These are phyloP conservation scores for Nicotiana knightiana DNA, from an alignment of 257 asterid genomes.

Conservation along the genomic window DNA sequence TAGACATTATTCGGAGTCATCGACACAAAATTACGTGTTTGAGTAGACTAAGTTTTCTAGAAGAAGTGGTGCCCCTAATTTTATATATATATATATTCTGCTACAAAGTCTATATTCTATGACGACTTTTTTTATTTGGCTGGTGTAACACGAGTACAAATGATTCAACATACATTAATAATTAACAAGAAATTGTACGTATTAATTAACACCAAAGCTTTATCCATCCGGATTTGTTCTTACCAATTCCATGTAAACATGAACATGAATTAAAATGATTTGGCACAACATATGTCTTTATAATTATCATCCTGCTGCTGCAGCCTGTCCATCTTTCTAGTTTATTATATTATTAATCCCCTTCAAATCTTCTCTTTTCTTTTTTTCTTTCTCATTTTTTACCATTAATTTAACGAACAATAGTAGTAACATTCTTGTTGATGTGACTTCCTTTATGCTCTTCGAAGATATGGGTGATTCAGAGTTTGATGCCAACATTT, in stretches of 20 bases:
- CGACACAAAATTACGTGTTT: not conserved
- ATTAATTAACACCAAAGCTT: no score
- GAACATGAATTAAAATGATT: not conserved
- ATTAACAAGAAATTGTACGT: not conserved
- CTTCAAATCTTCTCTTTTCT: not conserved
- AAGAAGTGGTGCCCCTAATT: not conserved
- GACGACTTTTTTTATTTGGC: not conserved
- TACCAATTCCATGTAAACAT: not conserved
- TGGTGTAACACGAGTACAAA: not conserved
- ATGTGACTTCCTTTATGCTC: constrained; percentile 19
- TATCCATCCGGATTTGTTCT: not conserved
- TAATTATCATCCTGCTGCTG: not conserved
- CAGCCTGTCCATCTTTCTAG: not conserved
- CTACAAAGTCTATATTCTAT: not conserved
- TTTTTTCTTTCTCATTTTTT: not conserved
- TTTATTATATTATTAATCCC: not conserved
- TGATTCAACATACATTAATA: not conserved
- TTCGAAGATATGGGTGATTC: constrained; percentile 25
- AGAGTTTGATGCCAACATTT: constrained; percentile 8
- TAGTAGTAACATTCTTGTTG: not conserved
- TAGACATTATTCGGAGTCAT: not conserved
- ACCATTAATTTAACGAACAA: no score
- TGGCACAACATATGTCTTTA: not conserved
- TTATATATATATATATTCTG: no score
- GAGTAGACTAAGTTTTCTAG: not conserved